Base-by-base conservation (phyloP, 108 stramenopile genomes). In the Pseudonitzschia pungens region DNA sequence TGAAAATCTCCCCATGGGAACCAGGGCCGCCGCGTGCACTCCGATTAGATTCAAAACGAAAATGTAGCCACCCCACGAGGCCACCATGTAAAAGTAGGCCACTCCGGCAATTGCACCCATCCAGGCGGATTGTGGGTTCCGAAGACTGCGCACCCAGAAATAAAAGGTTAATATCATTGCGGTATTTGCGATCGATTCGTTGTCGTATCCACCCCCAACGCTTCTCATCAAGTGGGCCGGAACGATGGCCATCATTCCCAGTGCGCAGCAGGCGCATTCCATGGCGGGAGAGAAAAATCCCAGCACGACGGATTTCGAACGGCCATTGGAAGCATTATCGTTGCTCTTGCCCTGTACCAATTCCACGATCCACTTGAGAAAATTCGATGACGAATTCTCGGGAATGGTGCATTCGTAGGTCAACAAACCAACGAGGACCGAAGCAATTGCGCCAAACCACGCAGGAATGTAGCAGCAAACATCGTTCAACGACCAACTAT, bases 201-300 rank as follows among this genome's bases (percentile, higher is more conserved):
- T 99, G 77, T 99, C 98, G 77, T 96, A 99, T 32, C 95, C 94
- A 53, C 98, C 98, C n/a, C 98, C 97, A 9, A 99, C 93, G 75
- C 90, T 92, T 51, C 99, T 77, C 89, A 96, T 96, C 55, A 97
- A 89, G 81, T 99, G 96, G 1, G 96, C 95, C 3, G 97, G 99
- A 21, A 98, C 91, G 50, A 97, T 81, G 58, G 86, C 87, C 91
- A 97, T 97, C 77, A 97, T 89, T 28, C 84, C 94, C 76, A 96
- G 87, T 31, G 97, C 93, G 75, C 82, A 89, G 16, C 95, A 69
- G 24, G 87, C 89, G 27, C 88, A 89, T 79, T 91, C 91, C 36
- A 92, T 52, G 40, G 89, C 83, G 1, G 90, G 93, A 54, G 89
- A 81, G 20, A 59, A 58, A 24, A 70, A 58, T 40, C 73, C 77